Conservation (phyloP, 2,329 filamentous ascomycete genomes). For the Venturia oleaginea region DNA sequence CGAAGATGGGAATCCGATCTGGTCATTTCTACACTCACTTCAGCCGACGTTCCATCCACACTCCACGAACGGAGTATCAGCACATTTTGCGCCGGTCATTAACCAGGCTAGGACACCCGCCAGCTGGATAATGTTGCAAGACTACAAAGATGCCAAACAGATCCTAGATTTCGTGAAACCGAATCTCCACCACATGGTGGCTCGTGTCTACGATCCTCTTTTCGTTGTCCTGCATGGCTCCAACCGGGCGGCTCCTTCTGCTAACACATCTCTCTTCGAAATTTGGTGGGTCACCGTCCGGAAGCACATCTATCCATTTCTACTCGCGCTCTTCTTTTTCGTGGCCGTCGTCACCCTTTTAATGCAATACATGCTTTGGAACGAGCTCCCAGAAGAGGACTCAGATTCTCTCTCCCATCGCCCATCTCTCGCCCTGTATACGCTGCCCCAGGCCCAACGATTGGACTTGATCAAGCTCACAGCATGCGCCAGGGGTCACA, state of each 20-base stretch:
- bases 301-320: conserved; percentile 61
- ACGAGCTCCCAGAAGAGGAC: conserved; percentile 41
- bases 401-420: conserved; percentile 32
- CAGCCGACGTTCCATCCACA: conserved; percentile 18
- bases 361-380: conserved; percentile 66
- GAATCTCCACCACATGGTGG: conserved; percentile 59
- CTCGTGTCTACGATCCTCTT: conserved; percentile 64
- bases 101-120: conserved; percentile 68
- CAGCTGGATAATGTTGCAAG: conserved; percentile 68
- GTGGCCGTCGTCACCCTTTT: conserved; percentile 58
- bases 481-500: conserved; percentile 52
- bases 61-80: neutral
- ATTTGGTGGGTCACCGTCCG: conserved; percentile 39
- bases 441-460: conserved; percentile 53
- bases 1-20: conserved; percentile 37
- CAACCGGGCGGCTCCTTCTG: conserved; percentile 47
- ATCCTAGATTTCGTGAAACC: conserved; percentile 70
- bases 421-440: conserved; percentile 49
- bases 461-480: conserved; percentile 61
- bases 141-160: conserved; percentile 68
- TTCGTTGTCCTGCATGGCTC: conserved; percentile 63
- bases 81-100: conserved; percentile 39
- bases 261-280: conserved; percentile 43
- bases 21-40: conserved; percentile 20
- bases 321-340: conserved; percentile 53